Conservation (phyloP, 352 stramenopile genomes). For the Globisporangium camurandrum region DNA sequence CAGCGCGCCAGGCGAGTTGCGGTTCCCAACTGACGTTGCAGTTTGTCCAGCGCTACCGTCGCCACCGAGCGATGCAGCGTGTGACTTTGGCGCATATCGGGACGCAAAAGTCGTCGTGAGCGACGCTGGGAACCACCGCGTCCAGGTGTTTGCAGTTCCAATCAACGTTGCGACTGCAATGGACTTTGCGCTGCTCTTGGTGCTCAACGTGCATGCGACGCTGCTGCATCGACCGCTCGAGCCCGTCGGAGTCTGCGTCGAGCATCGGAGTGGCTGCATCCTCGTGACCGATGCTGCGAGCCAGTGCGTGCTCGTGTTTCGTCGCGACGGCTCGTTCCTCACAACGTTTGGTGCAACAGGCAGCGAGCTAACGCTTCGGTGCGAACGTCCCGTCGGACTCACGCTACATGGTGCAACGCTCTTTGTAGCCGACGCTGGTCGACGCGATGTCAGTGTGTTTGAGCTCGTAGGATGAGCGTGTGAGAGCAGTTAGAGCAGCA, state of each 20-base stretch:
- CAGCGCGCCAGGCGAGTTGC: slow-evolving; percentile 25
- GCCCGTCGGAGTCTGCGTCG: slow-evolving; percentile 28
- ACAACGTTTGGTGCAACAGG: slow-evolving; percentile 36
- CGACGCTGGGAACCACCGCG: slow-evolving; percentile 42
- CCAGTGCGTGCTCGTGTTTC: slow-evolving; percentile 35
- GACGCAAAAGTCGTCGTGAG: slow-evolving; percentile 42
- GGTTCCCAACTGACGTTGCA: slow-evolving; percentile 36
- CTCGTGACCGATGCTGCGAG: slow-evolving; percentile 38
- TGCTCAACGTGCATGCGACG: slow-evolving; percentile 28
- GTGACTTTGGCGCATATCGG: slow-evolving; percentile 40
- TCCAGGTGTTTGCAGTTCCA: slow-evolving; percentile 47
- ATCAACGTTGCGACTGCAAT: too few species aligned
- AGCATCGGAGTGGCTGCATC: slow-evolving; percentile 42
- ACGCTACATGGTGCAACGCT: neutral
- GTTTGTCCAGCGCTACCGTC: slow-evolving; percentile 31
- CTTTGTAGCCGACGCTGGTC: slow-evolving; percentile 4
- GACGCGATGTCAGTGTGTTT: slow-evolving; percentile 8
- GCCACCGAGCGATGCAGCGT: slow-evolving; percentile 18
- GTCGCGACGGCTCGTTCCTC: slow-evolving; percentile 34
- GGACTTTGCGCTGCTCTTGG: slow-evolving; percentile 18
- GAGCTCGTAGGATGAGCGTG: too few species aligned
- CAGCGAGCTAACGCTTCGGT: slow-evolving; percentile 36
- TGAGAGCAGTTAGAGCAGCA: too few species aligned
- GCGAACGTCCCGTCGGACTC: slow-evolving; percentile 27
- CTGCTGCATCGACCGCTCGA: slow-evolving; percentile 37